These are phyloP conservation scores for Suhomyces canberraensis DNA, from an alignment of 805 yeast species.

Conservation along the genomic window DNA sequence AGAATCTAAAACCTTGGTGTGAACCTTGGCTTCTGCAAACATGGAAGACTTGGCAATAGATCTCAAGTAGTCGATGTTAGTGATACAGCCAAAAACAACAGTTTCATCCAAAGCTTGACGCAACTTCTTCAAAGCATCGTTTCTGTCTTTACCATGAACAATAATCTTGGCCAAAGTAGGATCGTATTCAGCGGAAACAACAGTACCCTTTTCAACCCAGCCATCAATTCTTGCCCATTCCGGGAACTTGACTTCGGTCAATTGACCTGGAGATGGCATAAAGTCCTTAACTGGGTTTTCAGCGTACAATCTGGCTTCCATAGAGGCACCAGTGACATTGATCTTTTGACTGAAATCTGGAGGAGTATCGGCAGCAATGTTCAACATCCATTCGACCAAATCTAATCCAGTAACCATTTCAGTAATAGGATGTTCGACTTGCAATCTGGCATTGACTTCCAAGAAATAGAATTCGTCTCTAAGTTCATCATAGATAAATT, in stretches of 20 bases:
- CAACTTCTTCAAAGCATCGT: constrained; percentile 75
- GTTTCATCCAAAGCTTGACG: constrained; percentile 84
- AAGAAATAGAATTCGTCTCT: constrained; percentile 90
- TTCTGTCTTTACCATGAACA: constrained; percentile 87
- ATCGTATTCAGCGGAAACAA: constrained; percentile 87
- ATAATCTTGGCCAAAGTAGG: constrained; percentile 95
- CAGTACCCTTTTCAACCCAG: constrained; percentile 90
- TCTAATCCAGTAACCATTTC: constrained; percentile 94
- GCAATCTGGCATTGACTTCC: constrained; percentile 95
- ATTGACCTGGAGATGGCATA: constrained; percentile 94
- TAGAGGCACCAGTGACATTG: constrained; percentile 76
- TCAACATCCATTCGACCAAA: constrained; percentile 95
- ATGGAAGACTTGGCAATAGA: constrained; percentile 78
- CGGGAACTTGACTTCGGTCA: constrained; percentile 83
- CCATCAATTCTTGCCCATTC: constrained; percentile 90
- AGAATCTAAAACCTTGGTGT: constrained; percentile 82
- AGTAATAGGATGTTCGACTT: constrained; percentile 97
- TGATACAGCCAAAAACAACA: constrained; percentile 79
- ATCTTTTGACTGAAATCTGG: constrained; percentile 69
- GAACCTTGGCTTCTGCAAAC: constrained; percentile 81
- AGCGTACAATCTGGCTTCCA: constrained; percentile 96
- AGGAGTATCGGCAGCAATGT: constrained; percentile 84
- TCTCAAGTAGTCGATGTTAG: constrained; percentile 86
- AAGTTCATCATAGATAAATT: constrained; percentile 82
- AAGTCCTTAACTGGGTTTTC: constrained; percentile 96